Percentiles rank a stretch among this genome's conserved stretches.
Evolutionary conservation across 2,329 filamentous ascomycete species (phyloP).

Genomic region (Camptophora hylomeconis): DNA sequence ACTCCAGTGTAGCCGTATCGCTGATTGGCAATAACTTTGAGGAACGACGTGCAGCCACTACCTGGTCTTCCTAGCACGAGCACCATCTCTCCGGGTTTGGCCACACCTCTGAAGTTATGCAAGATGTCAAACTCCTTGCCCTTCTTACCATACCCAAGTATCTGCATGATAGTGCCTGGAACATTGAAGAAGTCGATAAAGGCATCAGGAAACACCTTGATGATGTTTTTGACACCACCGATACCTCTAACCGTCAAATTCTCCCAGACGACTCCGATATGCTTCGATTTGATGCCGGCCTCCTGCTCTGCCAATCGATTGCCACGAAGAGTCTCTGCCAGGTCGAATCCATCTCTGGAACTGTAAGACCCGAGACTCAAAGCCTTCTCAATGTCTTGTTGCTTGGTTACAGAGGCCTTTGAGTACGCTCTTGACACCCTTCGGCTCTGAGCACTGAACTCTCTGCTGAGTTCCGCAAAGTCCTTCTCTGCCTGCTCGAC

Average conservation of each 20-base stretch:
- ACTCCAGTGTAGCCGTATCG: conserved; percentile 48
- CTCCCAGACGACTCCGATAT: conserved; percentile 68
- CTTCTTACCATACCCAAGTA: conserved; percentile 55
- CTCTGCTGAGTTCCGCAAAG: conserved; percentile 26
- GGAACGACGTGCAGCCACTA: conserved; percentile 56
- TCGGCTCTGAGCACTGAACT: conserved; percentile 26
- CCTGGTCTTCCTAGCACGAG: conserved; percentile 69
- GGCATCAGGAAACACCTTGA: conserved; percentile 64
- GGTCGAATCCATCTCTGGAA: conserved; percentile 52
- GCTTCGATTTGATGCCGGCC: conserved; percentile 69
- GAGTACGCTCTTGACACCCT: conserved; percentile 23
- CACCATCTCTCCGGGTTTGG: conserved; percentile 77
- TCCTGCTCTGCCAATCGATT: conserved; percentile 57
- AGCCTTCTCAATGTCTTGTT: conserved; percentile 47
- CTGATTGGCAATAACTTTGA: conserved; percentile 57
- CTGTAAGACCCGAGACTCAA: conserved; percentile 30
- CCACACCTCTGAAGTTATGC: conserved; percentile 52
- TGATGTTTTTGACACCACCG: conserved; percentile 59
- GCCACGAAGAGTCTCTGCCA: conserved; percentile 61
- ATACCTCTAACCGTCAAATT: conserved; percentile 62
- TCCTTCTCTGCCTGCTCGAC: conserved; percentile 34
- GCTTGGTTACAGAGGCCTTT: conserved; percentile 18
- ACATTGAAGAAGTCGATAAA: conserved; percentile 67
- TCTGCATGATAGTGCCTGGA: conserved; percentile 47
- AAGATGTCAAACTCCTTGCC: conserved; percentile 61